A percentile compares a stretch with the other conserved stretches of the same genome.
Evolutionary conservation across 371 early-diverging fungal genomes (phyloP).

Genomic region (Syncephalastrum racemosum): DNA sequence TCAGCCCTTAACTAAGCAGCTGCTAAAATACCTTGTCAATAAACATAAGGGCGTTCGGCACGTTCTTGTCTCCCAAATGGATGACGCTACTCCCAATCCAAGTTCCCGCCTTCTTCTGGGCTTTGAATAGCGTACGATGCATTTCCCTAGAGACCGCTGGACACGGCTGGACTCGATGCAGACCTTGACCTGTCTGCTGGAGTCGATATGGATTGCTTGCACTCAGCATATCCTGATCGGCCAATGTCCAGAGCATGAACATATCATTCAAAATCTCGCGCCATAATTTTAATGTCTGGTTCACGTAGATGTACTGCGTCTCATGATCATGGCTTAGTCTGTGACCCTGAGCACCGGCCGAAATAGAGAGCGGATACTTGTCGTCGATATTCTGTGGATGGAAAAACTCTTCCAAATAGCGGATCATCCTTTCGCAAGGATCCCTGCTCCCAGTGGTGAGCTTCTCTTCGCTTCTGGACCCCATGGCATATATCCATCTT

Average conservation of each 20-base stretch:
- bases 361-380: constrained; percentile 80
- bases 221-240: constrained; percentile 86
- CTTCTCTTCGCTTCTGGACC: neutral
- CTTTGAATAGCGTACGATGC: constrained; percentile 87
- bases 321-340: constrained; percentile 90
- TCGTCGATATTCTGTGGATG: constrained; percentile 54
- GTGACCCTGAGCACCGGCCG: constrained; percentile 81
- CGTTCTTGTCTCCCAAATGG: constrained; percentile 94
- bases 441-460: constrained; percentile 54
- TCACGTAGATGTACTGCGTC: constrained; percentile 91
- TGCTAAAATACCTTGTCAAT: constrained; percentile 76
- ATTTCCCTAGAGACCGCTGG: constrained; percentile 83
- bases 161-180: constrained; percentile 85
- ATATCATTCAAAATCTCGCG: constrained; percentile 93
- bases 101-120: constrained; percentile 80
- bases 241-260: constrained; percentile 92
- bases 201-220: constrained; percentile 78
- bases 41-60: constrained; percentile 92
- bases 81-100: constrained; percentile 97
- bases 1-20: neutral
- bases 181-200: constrained; percentile 94
- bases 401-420: constrained; percentile 70
- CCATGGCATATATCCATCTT: constrained; percentile 13
- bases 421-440: constrained; percentile 93
- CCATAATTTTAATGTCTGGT: constrained; percentile 93